Conservation (phyloP, 306 rosid genomes). For the Sechiopsis laciniata region DNA sequence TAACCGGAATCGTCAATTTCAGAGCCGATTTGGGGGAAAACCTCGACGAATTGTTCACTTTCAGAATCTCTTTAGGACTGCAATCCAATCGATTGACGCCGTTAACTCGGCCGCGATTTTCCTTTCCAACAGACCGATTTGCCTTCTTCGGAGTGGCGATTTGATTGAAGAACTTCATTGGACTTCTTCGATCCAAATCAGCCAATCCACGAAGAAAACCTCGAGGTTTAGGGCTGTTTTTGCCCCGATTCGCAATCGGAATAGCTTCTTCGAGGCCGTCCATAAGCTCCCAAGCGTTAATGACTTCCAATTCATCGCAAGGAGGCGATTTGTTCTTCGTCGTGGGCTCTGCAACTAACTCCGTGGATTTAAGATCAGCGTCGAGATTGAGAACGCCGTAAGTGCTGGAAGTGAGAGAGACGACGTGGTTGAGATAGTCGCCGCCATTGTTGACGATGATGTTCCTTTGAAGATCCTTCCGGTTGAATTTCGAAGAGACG, state of each 20-base stretch:
- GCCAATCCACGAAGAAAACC: conserved; percentile 60
- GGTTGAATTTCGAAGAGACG: conserved; percentile 69
- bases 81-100: conserved; percentile 48
- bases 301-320: conserved; percentile 47
- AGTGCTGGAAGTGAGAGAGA: conserved; percentile 81
- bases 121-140: conserved; percentile 55
- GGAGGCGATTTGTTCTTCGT: conserved; percentile 29
- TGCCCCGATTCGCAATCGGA: conserved; percentile 41
- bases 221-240: conserved; percentile 61
- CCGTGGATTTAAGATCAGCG: conserved; percentile 25
- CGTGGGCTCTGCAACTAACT: conserved; percentile 28
- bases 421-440: conserved; percentile 56
- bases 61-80: conserved; percentile 52
- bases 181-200: conserved; percentile 48
- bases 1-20: conserved; percentile 36
- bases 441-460: conserved; percentile 47
- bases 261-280: conserved; percentile 81
- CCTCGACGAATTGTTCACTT: conserved; percentile 32
- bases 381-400: conserved; percentile 77
- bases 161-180: conserved; percentile 63
- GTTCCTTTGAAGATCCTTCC: conserved; percentile 46
- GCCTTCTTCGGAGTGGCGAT: conserved; percentile 60
- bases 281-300: conserved; percentile 96
- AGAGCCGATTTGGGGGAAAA: conserved; percentile 34
- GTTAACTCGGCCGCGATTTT: conserved; percentile 44